A percentile compares a stretch with the other conserved stretches of the same genome.
phyloP scores from a whole-genome alignment of 371 early-diverging fungal genomes.

The Entomophthora muscae region DNA sequence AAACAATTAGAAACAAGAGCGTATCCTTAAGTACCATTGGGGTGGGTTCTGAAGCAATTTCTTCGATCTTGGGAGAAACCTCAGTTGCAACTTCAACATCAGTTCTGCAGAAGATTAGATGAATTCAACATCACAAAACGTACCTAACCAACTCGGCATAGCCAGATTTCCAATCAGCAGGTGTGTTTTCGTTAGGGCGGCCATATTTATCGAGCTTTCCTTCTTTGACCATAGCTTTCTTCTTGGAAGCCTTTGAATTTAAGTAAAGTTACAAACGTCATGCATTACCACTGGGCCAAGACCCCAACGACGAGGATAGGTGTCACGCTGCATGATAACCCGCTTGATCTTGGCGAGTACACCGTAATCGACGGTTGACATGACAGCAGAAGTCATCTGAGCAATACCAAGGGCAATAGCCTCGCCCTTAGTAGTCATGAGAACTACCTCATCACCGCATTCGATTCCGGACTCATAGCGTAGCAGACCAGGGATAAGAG shows the following conservation, averaged over 20 bases:
- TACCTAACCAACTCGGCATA: slow-evolving; percentile 41
- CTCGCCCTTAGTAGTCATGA: slow-evolving; percentile 99
- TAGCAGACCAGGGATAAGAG: slow-evolving; percentile 96
- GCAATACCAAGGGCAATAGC: slow-evolving; percentile 97
- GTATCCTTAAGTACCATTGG: not conserved
- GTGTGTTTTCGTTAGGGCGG: slow-evolving; percentile 66
- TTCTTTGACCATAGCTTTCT: slow-evolving; percentile 92
- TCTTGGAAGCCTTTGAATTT: slow-evolving; percentile 47
- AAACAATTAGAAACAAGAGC: not conserved
- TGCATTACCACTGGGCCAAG: slow-evolving; percentile 57
- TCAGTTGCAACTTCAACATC: slow-evolving; percentile 21
- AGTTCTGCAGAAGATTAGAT: slow-evolving; percentile 16
- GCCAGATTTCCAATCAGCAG: slow-evolving; percentile 43
- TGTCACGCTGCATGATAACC: slow-evolving; percentile 99
- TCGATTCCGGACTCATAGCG: slow-evolving; percentile 96
- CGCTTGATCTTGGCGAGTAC: slow-evolving; percentile 98
- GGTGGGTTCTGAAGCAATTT: slow-evolving; percentile 6
- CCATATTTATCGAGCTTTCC: slow-evolving; percentile 96
- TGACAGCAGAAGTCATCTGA: slow-evolving; percentile 91
- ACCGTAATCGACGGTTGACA: slow-evolving; percentile 84
- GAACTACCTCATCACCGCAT: slow-evolving; percentile 84
- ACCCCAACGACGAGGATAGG: slow-evolving; percentile 97
- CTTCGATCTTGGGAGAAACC: slow-evolving; percentile 18
- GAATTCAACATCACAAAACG: slow-evolving; percentile 17
- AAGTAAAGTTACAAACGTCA: not conserved